Evolutionary conservation across 2,329 filamentous ascomycete species (phyloP), one percentile per base, ranked within the genome.

Genomic region (Hypoxylon sp.): DNA sequence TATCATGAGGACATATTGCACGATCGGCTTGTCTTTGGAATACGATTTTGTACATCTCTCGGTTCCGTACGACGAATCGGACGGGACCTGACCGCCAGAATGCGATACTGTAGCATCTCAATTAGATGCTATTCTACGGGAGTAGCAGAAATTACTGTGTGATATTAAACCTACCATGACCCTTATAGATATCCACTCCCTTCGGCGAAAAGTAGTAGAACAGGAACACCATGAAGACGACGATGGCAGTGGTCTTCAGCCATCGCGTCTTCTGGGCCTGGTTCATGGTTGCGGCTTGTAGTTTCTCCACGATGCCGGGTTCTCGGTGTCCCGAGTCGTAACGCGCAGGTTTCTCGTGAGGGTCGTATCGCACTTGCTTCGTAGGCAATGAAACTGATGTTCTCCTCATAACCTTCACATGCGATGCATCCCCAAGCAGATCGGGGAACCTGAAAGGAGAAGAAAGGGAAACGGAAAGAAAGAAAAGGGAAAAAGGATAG

Each of bases 1-100:
- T 77, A 99, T 93, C 96, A 99, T 99, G 76, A 98, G 88, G 68
- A 96, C 97, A 83, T 98, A 99, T 79, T 99, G 96, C 68, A 98
- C 91, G 72, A 99, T 89, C 53, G 96, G 95, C 83, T 98, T 98
- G 72, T 93, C 91, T 76, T 92, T 90, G 75, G 93, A 93, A 82
- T 87, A 90, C 45, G 96, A 93, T 78, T 90, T 93, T 65, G 90
- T 89, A 86, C 96, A 99, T 82, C 89, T 91, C 46, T 87, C 85
- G 70, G 92, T 90, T 72, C 87, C 87, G 75, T 90, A 86, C 7
- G 89, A 88, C 25, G 86, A 83, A 75, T 93, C 89, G 56, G 84
- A 80, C 34, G 87, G 84, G 1, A 78, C 77, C 76, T 90, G 88
- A 69, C 87, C 87, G 67, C 81, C 77, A 34, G 69, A 64, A 28